phyloP scores from a whole-genome alignment of 2,329 filamentous ascomycete species.

The Rhexocercosporidium sp. region DNA sequence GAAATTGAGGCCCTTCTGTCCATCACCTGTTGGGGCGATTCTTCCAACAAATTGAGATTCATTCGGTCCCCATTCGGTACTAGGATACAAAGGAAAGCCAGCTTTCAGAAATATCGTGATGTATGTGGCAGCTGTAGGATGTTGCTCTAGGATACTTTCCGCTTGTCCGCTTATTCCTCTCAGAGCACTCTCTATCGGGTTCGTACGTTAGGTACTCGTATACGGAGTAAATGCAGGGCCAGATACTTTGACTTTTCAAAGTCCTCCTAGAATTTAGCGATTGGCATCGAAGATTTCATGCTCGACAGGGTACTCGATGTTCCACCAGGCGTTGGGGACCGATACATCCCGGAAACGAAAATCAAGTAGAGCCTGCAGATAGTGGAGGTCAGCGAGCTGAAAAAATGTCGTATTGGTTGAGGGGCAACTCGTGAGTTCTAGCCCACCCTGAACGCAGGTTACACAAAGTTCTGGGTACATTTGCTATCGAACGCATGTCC shows the following conservation, averaged over 20 bases:
- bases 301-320: conserved; percentile 71
- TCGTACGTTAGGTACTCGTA: too few species aligned
- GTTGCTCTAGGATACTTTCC: conserved; percentile 51
- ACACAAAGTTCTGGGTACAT: conserved; percentile 35
- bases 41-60: conserved; percentile 31
- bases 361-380: conserved; percentile 91
- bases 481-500: conserved; percentile 50
- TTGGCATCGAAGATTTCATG: conserved; percentile 54
- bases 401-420: conserved; percentile 80
- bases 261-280: conserved; percentile 40
- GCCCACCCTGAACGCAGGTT: conserved; percentile 43
- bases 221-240: conserved; percentile 52
- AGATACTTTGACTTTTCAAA: conserved; percentile 45
- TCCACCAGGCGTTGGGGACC: conserved; percentile 83
- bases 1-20: conserved; percentile 45
- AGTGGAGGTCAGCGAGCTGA: conserved; percentile 90
- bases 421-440: conserved; percentile 42
- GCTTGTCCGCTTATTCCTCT: conserved; percentile 50
- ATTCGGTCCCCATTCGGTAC: conserved; percentile 31
- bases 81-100: conserved; percentile 27
- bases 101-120: conserved; percentile 27
- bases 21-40: conserved; percentile 42
- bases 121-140: conserved; percentile 46
- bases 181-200: conserved; percentile 48
- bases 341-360: conserved; percentile 82